Evolutionary conservation across 768 basidiomycete species (phyloP).

Genomic region (Leucocoprinus birnbaumii): DNA sequence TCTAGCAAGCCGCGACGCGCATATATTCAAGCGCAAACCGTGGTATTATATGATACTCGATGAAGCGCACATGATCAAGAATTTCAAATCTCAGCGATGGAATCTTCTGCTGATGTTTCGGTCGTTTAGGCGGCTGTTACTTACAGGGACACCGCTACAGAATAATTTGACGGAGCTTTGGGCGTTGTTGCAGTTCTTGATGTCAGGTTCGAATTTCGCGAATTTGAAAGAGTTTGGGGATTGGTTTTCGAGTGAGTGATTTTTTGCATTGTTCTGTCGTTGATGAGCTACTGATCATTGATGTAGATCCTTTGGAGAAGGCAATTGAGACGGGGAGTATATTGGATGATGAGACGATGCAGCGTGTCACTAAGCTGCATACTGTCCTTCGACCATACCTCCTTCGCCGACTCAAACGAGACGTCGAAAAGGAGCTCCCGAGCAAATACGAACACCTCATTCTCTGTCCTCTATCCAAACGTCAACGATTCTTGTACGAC

Average conservation of each 20-base stretch:
- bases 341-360: conserved; percentile 80
- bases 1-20: conserved; percentile 85
- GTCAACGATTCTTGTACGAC: conserved; percentile 94
- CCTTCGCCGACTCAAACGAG: conserved; percentile 93
- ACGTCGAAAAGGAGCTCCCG: conserved; percentile 94
- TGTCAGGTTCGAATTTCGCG: conserved; percentile 87
- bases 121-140: conserved; percentile 78
- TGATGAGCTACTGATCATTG: too few species aligned
- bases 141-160: conserved; percentile 96
- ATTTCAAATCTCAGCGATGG: conserved; percentile 93
- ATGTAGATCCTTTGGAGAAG: conserved; percentile 89
- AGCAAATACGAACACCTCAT: conserved; percentile 92
- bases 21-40: conserved; percentile 87
- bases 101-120: conserved; percentile 87
- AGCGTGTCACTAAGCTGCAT: conserved; percentile 85
- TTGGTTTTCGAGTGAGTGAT: conserved; percentile 96
- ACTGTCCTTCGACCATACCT: conserved; percentile 95
- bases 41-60: conserved; percentile 98
- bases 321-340: conserved; percentile 83
- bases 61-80: conserved; percentile 98
- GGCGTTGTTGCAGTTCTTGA: conserved; percentile 92
- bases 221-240: conserved; percentile 91
- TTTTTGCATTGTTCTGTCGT: conserved; percentile 10
- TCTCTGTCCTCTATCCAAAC: conserved; percentile 83
- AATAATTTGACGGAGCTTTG: conserved; percentile 96